Evolutionary conservation across 805 yeast species (phyloP).

Genomic region (Candida endomychidarum): DNA sequence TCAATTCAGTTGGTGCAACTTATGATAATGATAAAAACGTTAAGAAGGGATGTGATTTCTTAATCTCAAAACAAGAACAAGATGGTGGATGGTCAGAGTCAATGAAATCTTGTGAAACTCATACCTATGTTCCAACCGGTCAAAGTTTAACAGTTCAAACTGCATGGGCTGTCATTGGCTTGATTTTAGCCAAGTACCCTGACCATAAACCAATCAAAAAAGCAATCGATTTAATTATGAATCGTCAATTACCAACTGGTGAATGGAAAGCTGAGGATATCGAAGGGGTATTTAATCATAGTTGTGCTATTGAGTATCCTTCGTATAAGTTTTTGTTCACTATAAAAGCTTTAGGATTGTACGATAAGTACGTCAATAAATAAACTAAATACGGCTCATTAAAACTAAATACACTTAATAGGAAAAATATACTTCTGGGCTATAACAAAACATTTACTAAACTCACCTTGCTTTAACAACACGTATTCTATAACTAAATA

Average conservation of each 20-base stretch:
- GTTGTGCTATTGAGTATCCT: slow-evolving; percentile 91
- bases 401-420: not conserved
- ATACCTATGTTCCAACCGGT: slow-evolving; percentile 64
- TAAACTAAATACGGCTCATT: not conserved
- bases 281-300: slow-evolving; percentile 95
- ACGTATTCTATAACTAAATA: too few species aligned
- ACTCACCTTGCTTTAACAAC: too few species aligned
- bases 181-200: slow-evolving; percentile 81
- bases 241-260: slow-evolving; percentile 70
- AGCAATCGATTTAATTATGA: slow-evolving; percentile 65
- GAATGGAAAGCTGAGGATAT: slow-evolving; percentile 83
- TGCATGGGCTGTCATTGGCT: slow-evolving; percentile 86
- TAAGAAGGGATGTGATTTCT: slow-evolving; percentile 78
- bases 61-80: slow-evolving; percentile 66
- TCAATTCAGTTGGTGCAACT: slow-evolving; percentile 62
- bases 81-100: slow-evolving; percentile 99
- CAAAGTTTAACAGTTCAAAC: slow-evolving; percentile 82
- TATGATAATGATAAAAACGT: slow-evolving; percentile 66
- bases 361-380: slow-evolving; percentile 20
- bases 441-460: too few species aligned
- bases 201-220: slow-evolving; percentile 55
- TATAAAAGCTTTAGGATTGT: slow-evolving; percentile 89
- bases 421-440: too few species aligned
- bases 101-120: slow-evolving; percentile 85
- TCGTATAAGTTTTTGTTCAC: slow-evolving; percentile 87